Evolutionary conservation across 768 basidiomycete genomes (phyloP).

Genomic region (Auriscalpium vulgare): DNA sequence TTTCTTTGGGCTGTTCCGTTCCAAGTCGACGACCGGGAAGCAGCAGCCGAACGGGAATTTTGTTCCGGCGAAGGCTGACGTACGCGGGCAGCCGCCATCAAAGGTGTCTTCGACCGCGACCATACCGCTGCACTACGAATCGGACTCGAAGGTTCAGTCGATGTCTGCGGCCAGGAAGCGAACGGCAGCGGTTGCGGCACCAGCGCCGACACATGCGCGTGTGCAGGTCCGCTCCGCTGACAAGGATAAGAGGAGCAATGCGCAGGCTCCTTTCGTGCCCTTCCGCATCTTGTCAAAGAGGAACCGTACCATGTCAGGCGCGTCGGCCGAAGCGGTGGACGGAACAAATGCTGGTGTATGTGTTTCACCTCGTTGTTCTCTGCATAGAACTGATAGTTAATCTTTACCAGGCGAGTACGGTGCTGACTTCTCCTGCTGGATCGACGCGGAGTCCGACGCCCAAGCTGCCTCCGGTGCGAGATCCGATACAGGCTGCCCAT

Average conservation of each 20-base stretch:
- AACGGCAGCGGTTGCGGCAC: background rate
- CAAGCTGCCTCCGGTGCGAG: constrained; percentile 53
- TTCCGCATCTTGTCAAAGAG: constrained; percentile 57
- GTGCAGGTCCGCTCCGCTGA: background rate
- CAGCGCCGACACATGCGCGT: background rate
- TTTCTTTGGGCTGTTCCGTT: constrained; percentile 16
- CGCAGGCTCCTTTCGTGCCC: constrained; percentile 46
- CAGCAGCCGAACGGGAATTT: background rate
- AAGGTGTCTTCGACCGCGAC: constrained; percentile 2
- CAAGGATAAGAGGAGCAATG: constrained; percentile 25
- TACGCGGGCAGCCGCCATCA: background rate
- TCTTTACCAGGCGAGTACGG: constrained; percentile 50
- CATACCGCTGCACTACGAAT: constrained; percentile 5
- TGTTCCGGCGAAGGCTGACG: background rate
- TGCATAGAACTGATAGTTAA: background rate
- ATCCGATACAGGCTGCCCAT: constrained; percentile 53
- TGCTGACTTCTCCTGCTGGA: constrained; percentile 66
- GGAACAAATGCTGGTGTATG: constrained; percentile 60
- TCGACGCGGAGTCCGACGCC: constrained; percentile 59
- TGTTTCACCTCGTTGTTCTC: constrained; percentile 7
- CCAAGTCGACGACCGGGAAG: constrained; percentile 12
- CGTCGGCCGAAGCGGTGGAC: constrained; percentile 71
- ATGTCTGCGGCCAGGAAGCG: constrained; percentile 5
- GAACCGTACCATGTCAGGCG: constrained; percentile 61
- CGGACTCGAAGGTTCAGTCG: constrained; percentile 4